Base-by-base conservation (phyloP, 2,329 filamentous ascomycete genomes). In the Stachybotrys chartarum region DNA sequence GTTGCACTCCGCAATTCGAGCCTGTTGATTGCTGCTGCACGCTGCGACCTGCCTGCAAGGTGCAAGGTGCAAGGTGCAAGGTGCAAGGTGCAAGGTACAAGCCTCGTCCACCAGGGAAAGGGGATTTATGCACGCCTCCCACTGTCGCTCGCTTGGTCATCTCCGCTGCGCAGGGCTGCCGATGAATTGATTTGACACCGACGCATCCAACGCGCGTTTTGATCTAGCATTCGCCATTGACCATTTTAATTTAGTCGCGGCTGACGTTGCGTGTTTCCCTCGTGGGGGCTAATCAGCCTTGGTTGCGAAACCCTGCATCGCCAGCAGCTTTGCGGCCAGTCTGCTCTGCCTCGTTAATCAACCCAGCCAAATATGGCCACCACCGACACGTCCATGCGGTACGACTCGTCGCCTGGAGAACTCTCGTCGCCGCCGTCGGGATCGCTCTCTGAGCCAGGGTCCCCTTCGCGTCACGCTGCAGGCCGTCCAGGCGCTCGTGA, bases 401-500 rank as follows among this genome's bases (percentile, higher is more conserved):
- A 75, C 66, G 77, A 73, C 66, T 78, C 76, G 57, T 75, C 78
- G 55, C 70, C 78, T 56, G 70, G 72, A 39, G 75, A 77, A 53
- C 72, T 81, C 50, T 81, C 79, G 7, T 80, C 79, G 49, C 77
- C 78, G 17, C 78, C 79, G 3, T 78, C 76, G 18, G 76, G 72
- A 57, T 74, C 76, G 8, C 72, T 78, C 48, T 79, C 78, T 32
- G 77, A 80, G 56, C 72, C 77, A 42, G 72, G 69, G 50, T 79
- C 78, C 30, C 76, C 78, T 14, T 70, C 73, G 55, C 71, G 66
- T 56, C 68, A 66, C 66, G 66, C 55, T 56, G 61, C 56, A 62
- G 65, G 59, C 31, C 60, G 60, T 48, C 48, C 55, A 39, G 48
- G 47, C 63, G 73, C 75, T 53, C 76, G 78, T 68, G 76, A 80